phyloP scores from a whole-genome alignment of 768 basidiomycete genomes.

The Tulasnella sp. region DNA sequence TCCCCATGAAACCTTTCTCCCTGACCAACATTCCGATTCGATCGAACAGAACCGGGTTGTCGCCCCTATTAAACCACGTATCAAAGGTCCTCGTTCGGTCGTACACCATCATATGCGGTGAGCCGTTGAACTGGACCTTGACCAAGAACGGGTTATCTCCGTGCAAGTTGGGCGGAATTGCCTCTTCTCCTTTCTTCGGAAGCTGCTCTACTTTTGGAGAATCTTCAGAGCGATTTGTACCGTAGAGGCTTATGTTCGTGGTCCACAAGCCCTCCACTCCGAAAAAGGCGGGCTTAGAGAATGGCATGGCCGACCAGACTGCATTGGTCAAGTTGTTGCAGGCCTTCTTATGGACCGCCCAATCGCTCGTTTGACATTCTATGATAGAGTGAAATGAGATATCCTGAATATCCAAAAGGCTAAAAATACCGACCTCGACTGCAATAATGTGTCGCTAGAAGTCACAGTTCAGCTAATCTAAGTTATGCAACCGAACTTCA shows the following conservation, averaged over 20 bases:
- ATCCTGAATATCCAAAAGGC: not conserved
- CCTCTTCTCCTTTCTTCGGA: not conserved
- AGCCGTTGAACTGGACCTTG: not conserved
- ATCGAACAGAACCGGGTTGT: not conserved
- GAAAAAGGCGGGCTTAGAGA: not conserved
- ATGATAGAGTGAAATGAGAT: not conserved
- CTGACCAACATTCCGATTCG: not conserved
- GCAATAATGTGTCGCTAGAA: not conserved
- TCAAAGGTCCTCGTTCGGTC: not conserved
- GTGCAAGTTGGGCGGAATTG: not conserved
- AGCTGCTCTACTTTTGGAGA: not conserved
- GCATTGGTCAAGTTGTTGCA: not conserved
- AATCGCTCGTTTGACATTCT: not conserved
- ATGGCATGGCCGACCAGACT: not conserved
- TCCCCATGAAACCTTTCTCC: not conserved
- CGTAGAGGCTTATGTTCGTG: not conserved
- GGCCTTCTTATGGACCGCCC: not conserved
- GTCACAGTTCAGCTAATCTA: not conserved
- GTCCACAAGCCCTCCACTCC: not conserved
- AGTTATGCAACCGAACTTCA: not conserved
- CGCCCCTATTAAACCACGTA: not conserved
- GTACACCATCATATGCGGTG: not conserved
- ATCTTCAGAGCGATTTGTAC: not conserved
- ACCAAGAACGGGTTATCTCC: not conserved
- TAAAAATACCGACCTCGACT: not conserved